Percentiles rank a stretch among this genome's conserved stretches.
Conservation (phyloP, 2,329 filamentous ascomycete species). For the Alternaria sp. region DNA sequence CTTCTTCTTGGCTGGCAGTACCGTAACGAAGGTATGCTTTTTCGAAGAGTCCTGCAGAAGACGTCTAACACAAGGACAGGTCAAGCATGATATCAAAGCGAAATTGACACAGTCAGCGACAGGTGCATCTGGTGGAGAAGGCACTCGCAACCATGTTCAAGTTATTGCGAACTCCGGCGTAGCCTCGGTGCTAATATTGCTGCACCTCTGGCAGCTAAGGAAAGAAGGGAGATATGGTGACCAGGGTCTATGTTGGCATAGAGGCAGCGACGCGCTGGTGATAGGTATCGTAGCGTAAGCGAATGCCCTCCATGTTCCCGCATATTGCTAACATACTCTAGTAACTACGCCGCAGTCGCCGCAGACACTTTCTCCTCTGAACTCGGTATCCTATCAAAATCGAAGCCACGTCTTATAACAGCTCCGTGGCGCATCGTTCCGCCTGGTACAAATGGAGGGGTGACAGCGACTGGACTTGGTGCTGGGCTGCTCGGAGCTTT, state of each 20-base stretch:
- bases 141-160: conserved; percentile 83
- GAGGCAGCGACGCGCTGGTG: conserved; percentile 52
- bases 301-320: not conserved
- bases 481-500: conserved; percentile 79
- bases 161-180: conserved; percentile 88
- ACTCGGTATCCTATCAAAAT: conserved; percentile 84
- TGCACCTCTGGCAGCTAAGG: conserved; percentile 58
- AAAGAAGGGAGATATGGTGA: conserved; percentile 43
- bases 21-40: conserved; percentile 75
- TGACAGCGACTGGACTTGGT: conserved; percentile 76
- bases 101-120: conserved; percentile 79
- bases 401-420: conserved; percentile 83
- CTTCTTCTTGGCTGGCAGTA: conserved; percentile 87
- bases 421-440: conserved; percentile 82
- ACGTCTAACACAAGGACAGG: conserved; percentile 55
- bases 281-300: conserved; percentile 59
- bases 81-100: conserved; percentile 88
- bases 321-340: conserved; percentile 54
- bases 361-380: conserved; percentile 96
- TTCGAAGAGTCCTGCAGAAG: not conserved
- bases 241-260: conserved; percentile 51
- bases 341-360: conserved; percentile 89
- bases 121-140: conserved; percentile 79
- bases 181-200: conserved; percentile 70
- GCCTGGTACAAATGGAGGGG: conserved; percentile 91